Percentiles rank a stretch among this genome's conserved stretches.
Evolutionary conservation across 1,139 yeast genomes (phyloP).

Genomic region (Magnusiomyces clavatus): DNA sequence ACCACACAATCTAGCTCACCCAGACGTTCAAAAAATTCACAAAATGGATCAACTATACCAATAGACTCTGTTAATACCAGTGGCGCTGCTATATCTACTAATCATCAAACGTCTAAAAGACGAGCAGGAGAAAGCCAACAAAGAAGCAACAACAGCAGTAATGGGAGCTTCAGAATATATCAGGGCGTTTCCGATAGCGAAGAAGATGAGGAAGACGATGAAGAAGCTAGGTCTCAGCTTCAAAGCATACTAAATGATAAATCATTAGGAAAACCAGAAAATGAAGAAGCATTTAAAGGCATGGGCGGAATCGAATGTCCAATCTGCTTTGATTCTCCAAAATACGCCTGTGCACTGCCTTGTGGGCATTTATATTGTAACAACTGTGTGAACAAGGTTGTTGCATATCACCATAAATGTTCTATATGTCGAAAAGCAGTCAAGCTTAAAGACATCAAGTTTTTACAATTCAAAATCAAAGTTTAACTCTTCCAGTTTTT

Average conservation of each 20-base stretch:
- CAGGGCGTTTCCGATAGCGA: not conserved
- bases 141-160: no score
- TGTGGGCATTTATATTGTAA: constrained; percentile 1
- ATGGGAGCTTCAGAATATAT: no score
- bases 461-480: constrained; percentile 21
- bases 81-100: not conserved
- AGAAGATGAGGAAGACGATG: not conserved
- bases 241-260: no score
- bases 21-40: no score
- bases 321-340: not conserved
- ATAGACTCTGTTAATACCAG: not conserved
- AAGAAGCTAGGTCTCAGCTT: not conserved
- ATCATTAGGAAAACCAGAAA: not conserved
- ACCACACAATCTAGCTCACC: no score
- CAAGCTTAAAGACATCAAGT: constrained; percentile 23
- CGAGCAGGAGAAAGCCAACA: no score
- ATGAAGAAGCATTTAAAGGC: not conserved
- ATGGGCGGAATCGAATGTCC: not conserved
- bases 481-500: not conserved
- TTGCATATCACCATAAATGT: constrained; percentile 31
- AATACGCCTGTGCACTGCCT: not conserved
- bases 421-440: constrained; percentile 30
- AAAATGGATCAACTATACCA: not conserved
- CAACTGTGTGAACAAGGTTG: constrained; percentile 20
- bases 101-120: not conserved